Conservation (phyloP, 257 asterid genomes). For the Salvia hispanica region DNA sequence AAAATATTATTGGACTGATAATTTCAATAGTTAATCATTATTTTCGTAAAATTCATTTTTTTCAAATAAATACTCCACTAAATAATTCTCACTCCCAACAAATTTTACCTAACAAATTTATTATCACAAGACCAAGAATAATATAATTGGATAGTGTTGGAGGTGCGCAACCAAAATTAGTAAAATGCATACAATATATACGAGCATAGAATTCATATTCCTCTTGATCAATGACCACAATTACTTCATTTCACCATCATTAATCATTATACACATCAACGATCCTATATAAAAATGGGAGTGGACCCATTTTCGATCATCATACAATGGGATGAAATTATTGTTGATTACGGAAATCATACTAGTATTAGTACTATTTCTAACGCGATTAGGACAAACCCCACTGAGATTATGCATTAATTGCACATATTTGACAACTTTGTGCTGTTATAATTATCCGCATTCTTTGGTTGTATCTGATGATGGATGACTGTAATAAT, state of each 20-base stretch:
- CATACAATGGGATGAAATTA: slow-evolving; percentile 5
- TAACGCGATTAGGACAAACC: slow-evolving; percentile 34
- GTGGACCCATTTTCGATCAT: slow-evolving; percentile 26
- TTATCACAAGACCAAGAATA: too few species aligned
- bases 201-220: neutral
- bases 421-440: slow-evolving; percentile 11
- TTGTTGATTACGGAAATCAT: slow-evolving; percentile 17
- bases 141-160: too few species aligned
- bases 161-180: too few species aligned
- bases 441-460: slow-evolving; percentile 2
- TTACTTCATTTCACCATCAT: neutral
- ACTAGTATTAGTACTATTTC: neutral
- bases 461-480: slow-evolving; percentile 1
- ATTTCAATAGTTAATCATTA: too few species aligned
- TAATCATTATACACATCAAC: neutral
- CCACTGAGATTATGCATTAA: slow-evolving; percentile 35
- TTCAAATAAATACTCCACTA: too few species aligned
- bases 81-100: too few species aligned
- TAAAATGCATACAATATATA: too few species aligned
- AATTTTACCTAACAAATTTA: too few species aligned
- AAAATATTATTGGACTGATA: too few species aligned
- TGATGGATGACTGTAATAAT: slow-evolving; percentile 20
- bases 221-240: slow-evolving; percentile 16
- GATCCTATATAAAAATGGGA: slow-evolving; percentile 2
- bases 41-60: too few species aligned